Base-by-base conservation (phyloP, 352 stramenopile species). In the Bremia lactucae region DNA sequence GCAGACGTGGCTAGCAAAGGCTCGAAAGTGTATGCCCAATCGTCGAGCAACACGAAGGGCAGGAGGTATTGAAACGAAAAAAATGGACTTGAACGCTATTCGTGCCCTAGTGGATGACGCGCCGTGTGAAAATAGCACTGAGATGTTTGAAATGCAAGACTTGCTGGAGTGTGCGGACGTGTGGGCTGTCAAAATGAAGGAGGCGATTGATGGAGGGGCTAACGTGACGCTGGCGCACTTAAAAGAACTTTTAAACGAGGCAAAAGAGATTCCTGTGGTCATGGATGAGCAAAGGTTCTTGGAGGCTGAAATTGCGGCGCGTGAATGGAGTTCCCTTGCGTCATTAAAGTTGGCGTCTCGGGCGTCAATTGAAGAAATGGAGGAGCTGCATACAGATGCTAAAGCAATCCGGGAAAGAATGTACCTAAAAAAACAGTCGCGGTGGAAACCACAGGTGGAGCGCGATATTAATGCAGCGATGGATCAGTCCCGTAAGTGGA, bases 121-220 rank as follows among this genome's bases (percentile, higher is more conserved):
- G n/a, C 81, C 81, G 0, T 88, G 76, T 54, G 78, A 91, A 43
- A 79, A 87, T 37, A 91, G 69, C 31, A 68, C 64, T 6, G 81
- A 94, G 36, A 82, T 90, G 59, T 90, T 87, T 51, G 81, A 94
- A 54, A 94, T 94, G 78, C 78, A 94, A 46, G 81, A 91, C 19
- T 52, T 94, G n/a, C 54, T 94, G 5, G 78, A 79, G 45, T 94
- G 80, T 57, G 81, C 81, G 2, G 77, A 91, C 41, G 76, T 81
- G 29, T 94, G 81, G 81, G 74, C 76, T 5, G 58, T 73, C 4
- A 86, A 85, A 36, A 78, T 94, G 14, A 78, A 77, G 24, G 42
- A 63, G 5, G 79, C 81, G n/a, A 86, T 94, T 28, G 74, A 87
- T 51, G 68, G 68, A 21, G 74, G 66, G 16, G 64, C 67, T 7